Base-by-base conservation (phyloP, 306 rosid species). In the Hippophae rhamnoides region DNA sequence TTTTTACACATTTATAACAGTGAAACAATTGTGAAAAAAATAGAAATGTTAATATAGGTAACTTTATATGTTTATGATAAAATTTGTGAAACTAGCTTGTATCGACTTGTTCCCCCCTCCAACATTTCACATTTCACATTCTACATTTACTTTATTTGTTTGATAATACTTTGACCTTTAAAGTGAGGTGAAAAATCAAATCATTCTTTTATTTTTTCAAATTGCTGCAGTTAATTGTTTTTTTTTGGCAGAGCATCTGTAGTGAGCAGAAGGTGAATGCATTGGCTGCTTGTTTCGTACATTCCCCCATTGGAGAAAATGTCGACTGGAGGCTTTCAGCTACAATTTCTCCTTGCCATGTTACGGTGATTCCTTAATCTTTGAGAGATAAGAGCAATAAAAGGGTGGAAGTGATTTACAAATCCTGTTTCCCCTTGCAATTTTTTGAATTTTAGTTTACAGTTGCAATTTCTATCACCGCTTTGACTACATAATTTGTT, bases 321-420 rank as follows among this genome's bases (percentile, higher is more conserved):
- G 81, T 92, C 80, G 99, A 88, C 63, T 88, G 96, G 96, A 85
- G 78, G 76, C 73, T 92, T 66, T 88, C 96, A 27, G 96, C 99
- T 58, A 92, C 90, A 52, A 85, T 86, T 65, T 88, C 99, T 60
- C 96, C 99, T 9, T 88, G 96, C 78, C 82, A 88, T 75, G 96
- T 86, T 63, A 92, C 93, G 86, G 96, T 92, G 67, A 78, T 72
- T 75, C 67, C 71, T 72, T 49, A 38, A 46, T 65, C 57, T 61
- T 64, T 49, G 41, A 66, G 14, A 53, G 26, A 62, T 7, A 10
- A 47, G 56, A 48, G 43, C 3, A 23, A 45, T 25, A 53, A 27
- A 51, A 53, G 59, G 60, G 38, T 70, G 57, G 26, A 52, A 61
- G 55, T 60, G 56, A 68, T 40, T 9, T 18, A 18, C 23, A 18